Evolutionary conservation across 768 basidiomycete genomes (phyloP).

Genomic region (Boletus pseudo-olivaceus): DNA sequence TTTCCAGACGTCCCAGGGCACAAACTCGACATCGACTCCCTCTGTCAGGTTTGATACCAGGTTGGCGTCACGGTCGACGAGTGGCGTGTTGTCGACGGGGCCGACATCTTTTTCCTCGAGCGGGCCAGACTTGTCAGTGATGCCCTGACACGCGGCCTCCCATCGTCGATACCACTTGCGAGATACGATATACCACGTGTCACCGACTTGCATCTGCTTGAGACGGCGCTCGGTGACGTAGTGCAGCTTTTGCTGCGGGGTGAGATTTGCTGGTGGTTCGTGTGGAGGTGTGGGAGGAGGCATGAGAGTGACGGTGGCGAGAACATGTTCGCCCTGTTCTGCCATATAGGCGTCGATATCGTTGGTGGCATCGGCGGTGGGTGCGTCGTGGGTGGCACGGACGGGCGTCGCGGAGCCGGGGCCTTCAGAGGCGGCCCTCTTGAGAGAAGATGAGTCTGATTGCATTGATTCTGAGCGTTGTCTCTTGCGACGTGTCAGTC

Average conservation of each 20-base stretch:
- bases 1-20: constrained; percentile 72
- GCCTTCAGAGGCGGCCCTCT: constrained; percentile 75
- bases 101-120: constrained; percentile 62
- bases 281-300: constrained; percentile 27
- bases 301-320: constrained; percentile 16
- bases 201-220: constrained; percentile 54
- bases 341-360: constrained; percentile 73
- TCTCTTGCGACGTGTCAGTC: constrained; percentile 50
- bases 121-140: constrained; percentile 63
- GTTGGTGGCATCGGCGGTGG: constrained; percentile 25
- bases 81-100: constrained; percentile 68
- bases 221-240: constrained; percentile 47
- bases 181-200: constrained; percentile 78
- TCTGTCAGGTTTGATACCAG: constrained; percentile 48
- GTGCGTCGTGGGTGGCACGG: constrained; percentile 21
- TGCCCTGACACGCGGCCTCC: constrained; percentile 66
- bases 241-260: constrained; percentile 46
- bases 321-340: constrained; percentile 45
- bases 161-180: constrained; percentile 73
- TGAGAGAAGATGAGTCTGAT: constrained; percentile 71
- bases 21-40: constrained; percentile 67
- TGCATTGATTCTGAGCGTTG: constrained; percentile 75
- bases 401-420: constrained; percentile 41
- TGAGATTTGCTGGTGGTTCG: constrained; percentile 24
- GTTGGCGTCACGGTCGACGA: constrained; percentile 54